phyloP scores from a whole-genome alignment of 352 stramenopile species.

The Phytophthora sp. region DNA sequence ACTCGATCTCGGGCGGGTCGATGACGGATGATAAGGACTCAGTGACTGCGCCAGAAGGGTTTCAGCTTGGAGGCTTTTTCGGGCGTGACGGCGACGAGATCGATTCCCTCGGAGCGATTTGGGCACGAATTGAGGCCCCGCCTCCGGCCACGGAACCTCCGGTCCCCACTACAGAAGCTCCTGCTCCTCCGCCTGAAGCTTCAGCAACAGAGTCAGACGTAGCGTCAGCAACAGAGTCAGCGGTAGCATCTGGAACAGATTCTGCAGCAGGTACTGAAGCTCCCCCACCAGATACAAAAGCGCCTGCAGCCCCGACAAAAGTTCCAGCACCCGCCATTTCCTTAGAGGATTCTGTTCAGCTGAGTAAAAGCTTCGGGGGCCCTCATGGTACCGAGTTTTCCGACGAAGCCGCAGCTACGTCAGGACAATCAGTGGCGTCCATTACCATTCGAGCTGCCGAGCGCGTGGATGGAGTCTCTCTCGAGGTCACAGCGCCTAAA shows the following conservation, averaged over 20 bases:
- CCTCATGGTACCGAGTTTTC: constrained; percentile 50
- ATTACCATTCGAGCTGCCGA: constrained; percentile 39
- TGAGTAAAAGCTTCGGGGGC: constrained; percentile 32
- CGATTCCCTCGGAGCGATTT: constrained; percentile 4
- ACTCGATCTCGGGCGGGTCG: not conserved
- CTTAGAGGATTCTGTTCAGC: not conserved
- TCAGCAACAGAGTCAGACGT: too few species aligned
- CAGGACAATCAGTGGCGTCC: constrained; percentile 30
- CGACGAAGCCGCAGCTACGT: constrained; percentile 29
- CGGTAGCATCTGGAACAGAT: too few species aligned
- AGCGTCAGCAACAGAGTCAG: too few species aligned
- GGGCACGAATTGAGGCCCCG: not conserved
- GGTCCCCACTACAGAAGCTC: not conserved
- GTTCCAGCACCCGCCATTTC: too few species aligned
- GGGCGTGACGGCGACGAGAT: constrained; percentile 8
- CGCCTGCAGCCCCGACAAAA: too few species aligned
- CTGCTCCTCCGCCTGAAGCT: too few species aligned
- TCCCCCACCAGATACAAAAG: too few species aligned
- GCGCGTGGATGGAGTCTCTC: constrained; percentile 46
- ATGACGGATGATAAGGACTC: not conserved
- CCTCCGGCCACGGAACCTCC: not conserved
- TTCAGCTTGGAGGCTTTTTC: constrained; percentile 10
- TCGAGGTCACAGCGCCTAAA: constrained; percentile 30
- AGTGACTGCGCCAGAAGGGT: constrained; percentile 9
- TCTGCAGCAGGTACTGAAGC: constrained; percentile 5